Conservation (phyloP, 208 protist species). For the Leishmania turanica region DNA sequence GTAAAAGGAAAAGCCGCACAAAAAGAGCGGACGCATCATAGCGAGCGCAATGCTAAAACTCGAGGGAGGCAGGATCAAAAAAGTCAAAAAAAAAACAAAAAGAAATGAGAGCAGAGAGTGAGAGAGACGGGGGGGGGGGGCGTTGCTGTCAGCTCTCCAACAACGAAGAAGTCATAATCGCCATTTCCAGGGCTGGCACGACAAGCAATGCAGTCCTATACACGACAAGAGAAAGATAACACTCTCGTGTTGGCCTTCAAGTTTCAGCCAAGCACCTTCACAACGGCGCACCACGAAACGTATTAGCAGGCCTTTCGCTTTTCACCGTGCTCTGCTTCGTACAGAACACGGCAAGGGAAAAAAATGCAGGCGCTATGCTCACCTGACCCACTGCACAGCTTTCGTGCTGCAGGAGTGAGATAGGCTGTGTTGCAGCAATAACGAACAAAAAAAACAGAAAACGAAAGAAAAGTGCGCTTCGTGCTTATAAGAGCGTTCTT, state of each 20-base stretch:
- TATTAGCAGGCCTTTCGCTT: background rate
- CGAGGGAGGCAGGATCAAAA: background rate
- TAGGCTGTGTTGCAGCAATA: background rate
- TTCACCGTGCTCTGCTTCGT: background rate
- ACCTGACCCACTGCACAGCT: background rate
- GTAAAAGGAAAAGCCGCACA: background rate
- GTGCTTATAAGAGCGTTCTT: background rate
- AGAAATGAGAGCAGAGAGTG: background rate
- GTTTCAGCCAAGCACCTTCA: background rate
- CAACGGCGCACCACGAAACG: background rate
- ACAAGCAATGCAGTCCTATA: background rate
- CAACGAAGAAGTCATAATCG: background rate
- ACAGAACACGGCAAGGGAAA: background rate
- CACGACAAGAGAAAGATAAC: background rate
- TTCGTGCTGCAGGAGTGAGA: background rate
- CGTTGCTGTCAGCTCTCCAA: background rate
- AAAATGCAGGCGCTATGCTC: background rate
- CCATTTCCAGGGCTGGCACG: background rate
- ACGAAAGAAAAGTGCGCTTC: background rate
- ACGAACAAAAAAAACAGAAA: constrained; percentile 5
- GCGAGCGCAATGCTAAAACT: background rate
- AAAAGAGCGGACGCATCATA: background rate
- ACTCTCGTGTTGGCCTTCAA: background rate
- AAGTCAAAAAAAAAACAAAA: no score
- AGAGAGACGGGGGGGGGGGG: background rate